Conservation (phyloP, 805 yeast genomes). For the Lachancea meyersii region DNA sequence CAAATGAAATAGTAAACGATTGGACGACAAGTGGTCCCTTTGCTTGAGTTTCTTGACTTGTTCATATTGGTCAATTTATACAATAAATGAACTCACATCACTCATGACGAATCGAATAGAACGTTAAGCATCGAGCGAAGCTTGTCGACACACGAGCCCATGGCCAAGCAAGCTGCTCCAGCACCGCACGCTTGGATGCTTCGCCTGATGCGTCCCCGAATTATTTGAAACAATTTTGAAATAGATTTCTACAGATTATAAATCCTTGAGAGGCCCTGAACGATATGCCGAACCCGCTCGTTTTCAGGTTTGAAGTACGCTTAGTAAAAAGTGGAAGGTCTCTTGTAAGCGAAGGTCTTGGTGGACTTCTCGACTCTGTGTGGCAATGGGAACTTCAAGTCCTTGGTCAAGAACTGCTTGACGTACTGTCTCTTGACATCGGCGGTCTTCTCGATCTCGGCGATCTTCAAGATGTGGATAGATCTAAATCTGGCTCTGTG, state of each 20-base stretch:
- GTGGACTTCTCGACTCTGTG: slow-evolving; percentile 95
- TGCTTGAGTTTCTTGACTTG: too few species aligned
- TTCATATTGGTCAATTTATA: too few species aligned
- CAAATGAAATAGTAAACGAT: too few species aligned
- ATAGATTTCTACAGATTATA: slow-evolving; percentile 10
- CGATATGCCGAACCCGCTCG: slow-evolving; percentile 2
- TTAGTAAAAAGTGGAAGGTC: slow-evolving; percentile 98
- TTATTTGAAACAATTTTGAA: slow-evolving; percentile 9
- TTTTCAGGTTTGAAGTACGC: slow-evolving; percentile 13
- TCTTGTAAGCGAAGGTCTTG: slow-evolving; percentile 81
- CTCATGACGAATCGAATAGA: too few species aligned
- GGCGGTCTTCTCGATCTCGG: slow-evolving; percentile 94
- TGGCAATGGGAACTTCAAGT: slow-evolving; percentile 99
- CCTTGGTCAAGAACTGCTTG: slow-evolving; percentile 92
- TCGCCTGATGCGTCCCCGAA: too few species aligned
- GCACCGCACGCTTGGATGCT: too few species aligned
- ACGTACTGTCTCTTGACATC: slow-evolving; percentile 99
- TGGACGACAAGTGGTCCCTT: too few species aligned
- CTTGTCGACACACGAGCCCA: too few species aligned
- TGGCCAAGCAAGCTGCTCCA: too few species aligned
- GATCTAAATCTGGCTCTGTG: slow-evolving; percentile 99
- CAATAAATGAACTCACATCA: too few species aligned
- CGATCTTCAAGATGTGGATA: slow-evolving; percentile 98
- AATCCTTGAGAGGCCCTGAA: slow-evolving; percentile 5
- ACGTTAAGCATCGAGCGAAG: too few species aligned